Percentiles rank a stretch among this genome's conserved stretches.
Evolutionary conservation across 805 yeast species (phyloP).

Genomic region (Hanseniaspora thailandica): DNA sequence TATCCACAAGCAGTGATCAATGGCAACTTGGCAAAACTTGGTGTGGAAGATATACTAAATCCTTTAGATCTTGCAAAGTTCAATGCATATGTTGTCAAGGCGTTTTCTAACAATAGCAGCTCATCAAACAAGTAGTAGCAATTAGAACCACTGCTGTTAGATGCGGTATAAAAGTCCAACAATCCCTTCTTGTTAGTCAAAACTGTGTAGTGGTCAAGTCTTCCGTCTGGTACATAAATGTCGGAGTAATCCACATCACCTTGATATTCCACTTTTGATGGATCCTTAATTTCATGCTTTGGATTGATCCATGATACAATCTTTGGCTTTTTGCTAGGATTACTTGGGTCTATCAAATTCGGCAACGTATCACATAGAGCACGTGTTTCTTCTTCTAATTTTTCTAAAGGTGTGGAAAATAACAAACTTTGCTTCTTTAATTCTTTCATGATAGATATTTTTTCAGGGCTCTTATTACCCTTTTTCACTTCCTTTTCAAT

Average conservation of each 20-base stretch:
- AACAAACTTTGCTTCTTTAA: constrained; percentile 25
- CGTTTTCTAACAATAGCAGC: constrained; percentile 83
- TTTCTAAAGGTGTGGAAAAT: constrained; percentile 17
- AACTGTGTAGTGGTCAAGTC: constrained; percentile 56
- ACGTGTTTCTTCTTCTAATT: constrained; percentile 31
- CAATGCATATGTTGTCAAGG: constrained; percentile 69
- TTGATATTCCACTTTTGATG: neutral
- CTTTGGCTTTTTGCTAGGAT: constrained; percentile 33
- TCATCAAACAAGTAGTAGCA: constrained; percentile 79
- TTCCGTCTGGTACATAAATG: constrained; percentile 21
- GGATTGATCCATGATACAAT: constrained; percentile 45
- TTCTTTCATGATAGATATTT: constrained; percentile 18
- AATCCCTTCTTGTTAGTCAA: constrained; percentile 49
- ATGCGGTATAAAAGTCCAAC: constrained; percentile 59
- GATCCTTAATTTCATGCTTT: constrained; percentile 14
- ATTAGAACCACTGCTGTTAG: constrained; percentile 65
- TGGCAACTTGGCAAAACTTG: constrained; percentile 70
- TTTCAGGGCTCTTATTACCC: constrained; percentile 18
- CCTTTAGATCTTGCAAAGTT: constrained; percentile 54
- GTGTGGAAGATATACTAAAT: constrained; percentile 65
- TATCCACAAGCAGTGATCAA: constrained; percentile 85
- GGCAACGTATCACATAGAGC: constrained; percentile 46
- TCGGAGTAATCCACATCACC: constrained; percentile 12
- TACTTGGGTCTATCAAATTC: constrained; percentile 43
- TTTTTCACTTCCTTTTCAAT: constrained; percentile 23